These are phyloP conservation scores for Trichophyton simii DNA, from an alignment of 2,329 filamentous ascomycete species.

Conservation along the genomic window DNA sequence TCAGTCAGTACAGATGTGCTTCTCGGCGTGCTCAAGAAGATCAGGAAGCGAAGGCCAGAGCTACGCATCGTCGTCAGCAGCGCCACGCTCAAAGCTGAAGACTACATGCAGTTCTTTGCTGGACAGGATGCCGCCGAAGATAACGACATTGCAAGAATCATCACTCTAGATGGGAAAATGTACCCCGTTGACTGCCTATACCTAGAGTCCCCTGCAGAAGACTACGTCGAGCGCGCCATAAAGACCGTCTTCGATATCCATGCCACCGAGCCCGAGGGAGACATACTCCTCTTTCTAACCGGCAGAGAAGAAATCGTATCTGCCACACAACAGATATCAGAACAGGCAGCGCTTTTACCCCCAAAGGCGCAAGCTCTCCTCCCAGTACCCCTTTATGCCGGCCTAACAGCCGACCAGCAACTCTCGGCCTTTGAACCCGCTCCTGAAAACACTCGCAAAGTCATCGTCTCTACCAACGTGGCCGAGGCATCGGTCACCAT, in stretches of 20 bases:
- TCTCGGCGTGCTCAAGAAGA: slow-evolving; percentile 82
- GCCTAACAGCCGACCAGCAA: slow-evolving; percentile 78
- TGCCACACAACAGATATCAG: slow-evolving; percentile 64
- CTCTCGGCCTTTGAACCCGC: slow-evolving; percentile 87
- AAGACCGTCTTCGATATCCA: slow-evolving; percentile 83
- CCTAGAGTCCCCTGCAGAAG: slow-evolving; percentile 61
- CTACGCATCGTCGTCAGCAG: slow-evolving; percentile 83
- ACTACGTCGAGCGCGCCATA: slow-evolving; percentile 76
- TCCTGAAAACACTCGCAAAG: slow-evolving; percentile 70
- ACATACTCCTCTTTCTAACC: slow-evolving; percentile 83
- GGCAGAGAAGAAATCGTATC: slow-evolving; percentile 86
- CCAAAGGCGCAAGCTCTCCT: slow-evolving; percentile 49
- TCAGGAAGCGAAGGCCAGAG: slow-evolving; percentile 64
- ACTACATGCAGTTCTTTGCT: slow-evolving; percentile 67
- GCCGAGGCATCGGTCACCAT: slow-evolving; percentile 94
- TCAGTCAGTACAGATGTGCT: slow-evolving; percentile 87
- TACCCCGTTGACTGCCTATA: slow-evolving; percentile 83
- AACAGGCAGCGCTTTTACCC: slow-evolving; percentile 53
- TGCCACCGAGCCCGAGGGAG: slow-evolving; percentile 62
- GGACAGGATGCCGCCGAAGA: slow-evolving; percentile 24
- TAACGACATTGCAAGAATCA: slow-evolving; percentile 48
- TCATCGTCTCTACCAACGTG: slow-evolving; percentile 90
- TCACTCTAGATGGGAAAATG: slow-evolving; percentile 75
- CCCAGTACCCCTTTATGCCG: slow-evolving; percentile 74
- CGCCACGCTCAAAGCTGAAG: slow-evolving; percentile 81